phyloP scores from a whole-genome alignment of 257 asterid genomes.

The Nicotiana tabacum region DNA sequence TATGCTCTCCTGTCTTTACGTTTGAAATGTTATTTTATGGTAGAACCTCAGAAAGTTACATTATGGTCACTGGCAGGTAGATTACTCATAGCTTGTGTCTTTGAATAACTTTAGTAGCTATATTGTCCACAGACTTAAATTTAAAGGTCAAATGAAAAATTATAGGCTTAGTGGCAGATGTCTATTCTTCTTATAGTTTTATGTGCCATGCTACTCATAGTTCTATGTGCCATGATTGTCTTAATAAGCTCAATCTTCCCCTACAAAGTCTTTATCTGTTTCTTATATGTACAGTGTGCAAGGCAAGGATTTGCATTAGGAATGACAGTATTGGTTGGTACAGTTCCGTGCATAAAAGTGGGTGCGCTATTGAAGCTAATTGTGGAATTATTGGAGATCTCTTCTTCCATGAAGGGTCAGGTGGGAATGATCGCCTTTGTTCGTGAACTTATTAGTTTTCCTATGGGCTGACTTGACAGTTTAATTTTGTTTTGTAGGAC shows the following conservation, averaged over 20 bases:
- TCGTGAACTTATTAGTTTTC: background rate
- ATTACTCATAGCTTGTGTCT: background rate
- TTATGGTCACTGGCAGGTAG: background rate
- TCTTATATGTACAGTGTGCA: constrained; percentile 68
- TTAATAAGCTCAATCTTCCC: background rate
- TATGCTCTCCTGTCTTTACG: background rate
- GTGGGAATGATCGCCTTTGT: constrained; percentile 36
- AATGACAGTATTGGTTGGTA: constrained; percentile 60
- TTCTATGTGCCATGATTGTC: background rate
- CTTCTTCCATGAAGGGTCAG: constrained; percentile 98
- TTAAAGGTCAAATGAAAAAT: background rate
- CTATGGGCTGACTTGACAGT: background rate
- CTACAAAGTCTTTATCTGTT: background rate
- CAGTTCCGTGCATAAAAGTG: constrained; percentile 61
- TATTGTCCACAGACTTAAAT: background rate
- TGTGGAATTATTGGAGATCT: constrained; percentile 63
- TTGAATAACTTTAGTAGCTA: background rate
- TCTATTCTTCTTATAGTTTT: background rate
- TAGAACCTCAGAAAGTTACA: background rate
- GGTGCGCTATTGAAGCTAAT: constrained; percentile 79
- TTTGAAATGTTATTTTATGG: background rate
- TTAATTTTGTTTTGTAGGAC: constrained; percentile 52
- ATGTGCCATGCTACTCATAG: background rate
- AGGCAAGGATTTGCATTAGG: constrained; percentile 97
- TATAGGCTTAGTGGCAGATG: background rate